Conservation (phyloP, 805 yeast species). For the Wickerhamiella shivajii region DNA sequence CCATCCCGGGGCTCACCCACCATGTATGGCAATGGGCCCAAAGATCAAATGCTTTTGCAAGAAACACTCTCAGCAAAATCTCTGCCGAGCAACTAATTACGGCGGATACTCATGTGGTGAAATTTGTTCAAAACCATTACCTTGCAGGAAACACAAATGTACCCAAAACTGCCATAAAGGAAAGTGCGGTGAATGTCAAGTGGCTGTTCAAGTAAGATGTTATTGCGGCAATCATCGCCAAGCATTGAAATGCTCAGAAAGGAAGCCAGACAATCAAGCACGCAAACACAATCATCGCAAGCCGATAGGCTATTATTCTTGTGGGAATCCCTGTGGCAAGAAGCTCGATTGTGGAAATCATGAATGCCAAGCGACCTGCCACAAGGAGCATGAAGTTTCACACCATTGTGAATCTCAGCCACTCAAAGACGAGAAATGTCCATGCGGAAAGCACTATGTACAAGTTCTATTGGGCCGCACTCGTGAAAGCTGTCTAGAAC, state of each 20-base stretch:
- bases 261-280: slow-evolving; percentile 6
- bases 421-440: slow-evolving; percentile 13
- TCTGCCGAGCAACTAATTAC: slow-evolving; percentile 12
- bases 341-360: slow-evolving; percentile 34
- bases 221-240: slow-evolving; percentile 4
- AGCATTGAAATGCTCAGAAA: slow-evolving; percentile 1
- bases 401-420: no score
- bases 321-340: slow-evolving; percentile 46
- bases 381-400: no score
- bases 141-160: slow-evolving; percentile 15
- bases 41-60: slow-evolving; percentile 15
- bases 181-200: slow-evolving; percentile 13
- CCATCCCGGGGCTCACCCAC: slow-evolving; percentile 18
- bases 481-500: slow-evolving; percentile 12
- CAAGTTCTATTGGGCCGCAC: not conserved
- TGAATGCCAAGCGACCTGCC: slow-evolving; percentile 39
- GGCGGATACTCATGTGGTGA: slow-evolving; percentile 14
- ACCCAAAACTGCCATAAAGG: slow-evolving; percentile 13
- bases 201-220: slow-evolving; percentile 27
- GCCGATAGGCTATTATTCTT: slow-evolving; percentile 26
- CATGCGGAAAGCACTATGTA: slow-evolving; percentile 13
- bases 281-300: no score
- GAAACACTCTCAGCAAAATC: slow-evolving; percentile 4
- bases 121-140: slow-evolving; percentile 8
- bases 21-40: slow-evolving; percentile 17